A percentile compares a stretch with the other conserved stretches of the same genome.
phyloP scores from a whole-genome alignment of 495 filamentous ascomycete species.

The Hypoxylon fragiforme region DNA sequence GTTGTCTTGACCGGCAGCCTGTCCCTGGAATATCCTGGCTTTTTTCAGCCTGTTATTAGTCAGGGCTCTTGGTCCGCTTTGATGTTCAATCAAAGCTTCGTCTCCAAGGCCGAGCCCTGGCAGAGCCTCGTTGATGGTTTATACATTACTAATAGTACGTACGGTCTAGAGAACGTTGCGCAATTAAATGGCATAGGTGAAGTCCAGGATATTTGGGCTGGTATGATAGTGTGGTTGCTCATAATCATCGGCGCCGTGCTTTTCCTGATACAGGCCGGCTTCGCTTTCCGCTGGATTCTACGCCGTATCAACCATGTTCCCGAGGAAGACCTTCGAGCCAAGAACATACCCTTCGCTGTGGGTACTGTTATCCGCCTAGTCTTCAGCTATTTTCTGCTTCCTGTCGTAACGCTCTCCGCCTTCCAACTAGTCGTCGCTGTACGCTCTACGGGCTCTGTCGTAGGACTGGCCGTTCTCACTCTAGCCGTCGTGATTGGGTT shows the following conservation, averaged over 20 bases:
- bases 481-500: slow-evolving; percentile 72
- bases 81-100: slow-evolving; percentile 92
- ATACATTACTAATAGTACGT: slow-evolving; percentile 69
- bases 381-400: slow-evolving; percentile 88
- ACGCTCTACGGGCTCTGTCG: slow-evolving; percentile 66
- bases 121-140: slow-evolving; percentile 78
- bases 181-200: slow-evolving; percentile 82
- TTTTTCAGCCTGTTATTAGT: slow-evolving; percentile 87
- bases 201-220: slow-evolving; percentile 85
- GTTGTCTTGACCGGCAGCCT: slow-evolving; percentile 84
- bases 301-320: slow-evolving; percentile 68
- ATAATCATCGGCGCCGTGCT: slow-evolving; percentile 69
- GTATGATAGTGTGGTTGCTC: slow-evolving; percentile 83
- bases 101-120: slow-evolving; percentile 64
- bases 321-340: slow-evolving; percentile 83
- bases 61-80: slow-evolving; percentile 83
- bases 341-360: slow-evolving; percentile 90
- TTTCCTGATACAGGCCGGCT: slow-evolving; percentile 76
- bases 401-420: slow-evolving; percentile 80
- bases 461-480: slow-evolving; percentile 72
- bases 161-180: slow-evolving; percentile 76
- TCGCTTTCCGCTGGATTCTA: slow-evolving; percentile 72
- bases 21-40: slow-evolving; percentile 88
- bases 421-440: slow-evolving; percentile 85
- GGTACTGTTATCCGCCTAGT: slow-evolving; percentile 87